Base-by-base conservation (phyloP, 306 rosid genomes). In the Alnus glutinosa region DNA sequence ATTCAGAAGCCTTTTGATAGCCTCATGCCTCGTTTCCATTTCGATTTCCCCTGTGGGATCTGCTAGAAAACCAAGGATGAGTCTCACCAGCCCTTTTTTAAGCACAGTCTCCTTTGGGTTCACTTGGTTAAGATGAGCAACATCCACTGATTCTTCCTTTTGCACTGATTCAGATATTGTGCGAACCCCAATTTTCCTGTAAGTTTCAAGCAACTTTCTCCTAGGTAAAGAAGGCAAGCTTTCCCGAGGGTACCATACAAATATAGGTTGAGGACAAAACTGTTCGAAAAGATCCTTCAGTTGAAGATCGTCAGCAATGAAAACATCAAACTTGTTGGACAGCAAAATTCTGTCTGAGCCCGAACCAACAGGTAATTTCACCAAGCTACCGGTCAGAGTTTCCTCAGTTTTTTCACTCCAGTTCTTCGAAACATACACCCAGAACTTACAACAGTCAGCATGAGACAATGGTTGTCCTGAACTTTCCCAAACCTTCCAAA, bases 401-500 rank as follows among this genome's bases (percentile, higher is more conserved):
- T 80, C 75, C 82, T 75, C 83, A 0, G 78, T 46, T 2, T 44
- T 81, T 37, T 23, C 7, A 66, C 44, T 52, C 70, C 83, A 83
- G 76, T 89, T 89, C 42, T 68, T 83, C 16, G 75, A 74, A 15
- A 93, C 61, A 75, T 85, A 87, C 7, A 7, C 63, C 97, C 98
- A 91, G 76, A 93, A 93, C 80, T 80, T 93, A 32, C 71, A 85
- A 72, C 97, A 93, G 11, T 83, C 74, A 23, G 76, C 90, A 70
- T 61, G 30, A 1, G 92, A 84, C 81, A 91, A 6, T 32, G 16
- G 42, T 13, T 78, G 74, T 19, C 18, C 67, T 44, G 87, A 84
- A 72, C 75, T 82, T 86, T 87, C 94, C 97, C 98, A 93, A 8
- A 48, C 78, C 82, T 85, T 85, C 98, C 98, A 89, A 9, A 91